Conservation (phyloP, 768 basidiomycete species). For the Serendipita sp. region DNA sequence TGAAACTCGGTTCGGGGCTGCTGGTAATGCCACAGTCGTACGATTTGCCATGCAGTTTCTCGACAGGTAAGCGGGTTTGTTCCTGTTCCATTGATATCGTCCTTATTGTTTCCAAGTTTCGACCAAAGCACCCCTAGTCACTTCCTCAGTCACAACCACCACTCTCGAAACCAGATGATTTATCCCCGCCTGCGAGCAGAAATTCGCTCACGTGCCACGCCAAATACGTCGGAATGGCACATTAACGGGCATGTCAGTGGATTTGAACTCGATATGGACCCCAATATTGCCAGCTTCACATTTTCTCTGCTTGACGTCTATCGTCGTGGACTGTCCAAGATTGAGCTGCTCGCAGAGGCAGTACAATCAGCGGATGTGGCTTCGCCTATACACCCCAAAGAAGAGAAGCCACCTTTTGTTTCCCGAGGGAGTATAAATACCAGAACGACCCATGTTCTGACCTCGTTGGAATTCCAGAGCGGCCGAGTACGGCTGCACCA, state of each 20-base stretch:
- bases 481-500: conserved; percentile 69
- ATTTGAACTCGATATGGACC: conserved; percentile 72
- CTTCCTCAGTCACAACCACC: conserved; percentile 53
- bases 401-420: not conserved
- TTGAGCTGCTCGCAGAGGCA: not conserved
- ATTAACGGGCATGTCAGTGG: conserved; percentile 62
- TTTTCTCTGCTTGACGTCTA: conserved; percentile 80
- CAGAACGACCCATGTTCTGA: conserved; percentile 40
- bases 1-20: conserved; percentile 55
- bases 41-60: conserved; percentile 78
- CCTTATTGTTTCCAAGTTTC: conserved; percentile 36
- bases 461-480: conserved; percentile 62
- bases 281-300: conserved; percentile 58
- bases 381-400: not conserved
- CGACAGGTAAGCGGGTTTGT: conserved; percentile 33
- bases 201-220: conserved; percentile 38
- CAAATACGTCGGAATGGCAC: conserved; percentile 37
- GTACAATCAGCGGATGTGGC: not conserved
- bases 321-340: conserved; percentile 36
- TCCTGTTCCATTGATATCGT: not conserved
- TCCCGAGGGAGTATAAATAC: not conserved
- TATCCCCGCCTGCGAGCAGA: conserved; percentile 74
- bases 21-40: conserved; percentile 56
- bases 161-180: conserved; percentile 51
- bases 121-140: conserved; percentile 54